Conservation (phyloP, 768 basidiomycete species). For the Lentinus tigrinus region DNA sequence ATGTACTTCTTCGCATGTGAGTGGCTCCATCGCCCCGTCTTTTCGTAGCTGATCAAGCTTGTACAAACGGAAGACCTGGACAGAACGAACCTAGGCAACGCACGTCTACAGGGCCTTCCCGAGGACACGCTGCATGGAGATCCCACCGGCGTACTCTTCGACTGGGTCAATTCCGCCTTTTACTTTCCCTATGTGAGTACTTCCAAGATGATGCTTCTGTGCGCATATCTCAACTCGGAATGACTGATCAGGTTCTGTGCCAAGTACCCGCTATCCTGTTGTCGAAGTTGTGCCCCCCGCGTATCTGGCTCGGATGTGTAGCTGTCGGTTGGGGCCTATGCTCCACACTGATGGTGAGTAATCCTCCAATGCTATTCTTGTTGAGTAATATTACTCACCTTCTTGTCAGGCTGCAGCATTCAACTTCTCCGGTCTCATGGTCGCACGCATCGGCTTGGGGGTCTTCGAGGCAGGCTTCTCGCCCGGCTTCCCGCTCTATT, state of each 20-base stretch:
- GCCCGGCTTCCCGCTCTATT: conserved; percentile 75
- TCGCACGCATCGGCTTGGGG: conserved; percentile 63
- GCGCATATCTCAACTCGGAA: neutral
- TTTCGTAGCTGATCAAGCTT: neutral
- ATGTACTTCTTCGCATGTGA: conserved; percentile 76
- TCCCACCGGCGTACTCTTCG: conserved; percentile 63
- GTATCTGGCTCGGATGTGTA: conserved; percentile 61
- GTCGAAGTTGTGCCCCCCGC: conserved; percentile 70
- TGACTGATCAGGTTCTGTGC: conserved; percentile 55
- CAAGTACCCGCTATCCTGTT: conserved; percentile 66
- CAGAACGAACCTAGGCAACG: conserved; percentile 78
- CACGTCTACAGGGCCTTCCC: conserved; percentile 69
- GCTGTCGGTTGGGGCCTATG: conserved; percentile 77
- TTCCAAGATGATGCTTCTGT: neutral
- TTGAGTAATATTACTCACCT: neutral
- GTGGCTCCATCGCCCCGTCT: conserved; percentile 25
- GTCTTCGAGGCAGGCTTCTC: conserved; percentile 79
- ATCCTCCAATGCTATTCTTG: neutral
- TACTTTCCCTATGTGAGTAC: conserved; percentile 72
- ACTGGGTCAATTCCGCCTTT: conserved; percentile 76
- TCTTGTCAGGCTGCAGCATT: conserved; percentile 55
- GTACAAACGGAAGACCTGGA: conserved; percentile 49
- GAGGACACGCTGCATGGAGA: conserved; percentile 66
- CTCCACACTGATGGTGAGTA: conserved; percentile 63
- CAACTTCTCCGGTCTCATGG: conserved; percentile 57